Conservation (phyloP, 192 early-diverging fungal species). For the Endogone sp. region DNA sequence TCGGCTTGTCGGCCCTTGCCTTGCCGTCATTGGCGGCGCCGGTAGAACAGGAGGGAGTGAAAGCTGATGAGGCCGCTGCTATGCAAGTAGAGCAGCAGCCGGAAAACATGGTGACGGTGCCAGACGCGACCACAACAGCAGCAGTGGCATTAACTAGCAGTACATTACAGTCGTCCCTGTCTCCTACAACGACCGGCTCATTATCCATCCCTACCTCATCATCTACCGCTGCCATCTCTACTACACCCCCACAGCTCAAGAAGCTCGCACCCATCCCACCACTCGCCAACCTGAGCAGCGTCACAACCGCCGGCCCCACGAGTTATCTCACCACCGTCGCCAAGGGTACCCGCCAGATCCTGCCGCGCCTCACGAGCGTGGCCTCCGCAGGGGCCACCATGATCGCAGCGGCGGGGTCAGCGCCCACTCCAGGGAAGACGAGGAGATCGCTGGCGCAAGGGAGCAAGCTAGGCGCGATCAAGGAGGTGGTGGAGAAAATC, state of each 20-base stretch:
- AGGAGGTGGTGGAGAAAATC: background rate
- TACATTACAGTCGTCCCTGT: constrained; percentile 6
- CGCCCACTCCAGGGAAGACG: background rate
- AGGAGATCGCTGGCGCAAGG: background rate
- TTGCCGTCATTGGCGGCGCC: constrained; percentile 5
- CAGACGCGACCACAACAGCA: background rate
- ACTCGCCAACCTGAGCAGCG: background rate
- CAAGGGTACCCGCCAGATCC: constrained; percentile 1
- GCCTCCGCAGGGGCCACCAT: background rate
- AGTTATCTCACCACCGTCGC: background rate
- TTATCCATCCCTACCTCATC: constrained; percentile 18
- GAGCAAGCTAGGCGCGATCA: background rate
- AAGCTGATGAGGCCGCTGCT: background rate
- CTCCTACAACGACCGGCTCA: constrained; percentile 3
- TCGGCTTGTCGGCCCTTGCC: constrained; percentile 13
- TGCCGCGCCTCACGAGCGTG: constrained; percentile 8
- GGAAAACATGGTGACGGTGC: background rate
- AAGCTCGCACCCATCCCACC: background rate
- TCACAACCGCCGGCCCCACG: background rate
- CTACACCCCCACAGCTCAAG: background rate
- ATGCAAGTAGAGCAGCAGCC: too few species aligned
- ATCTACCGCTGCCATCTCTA: constrained; percentile 19
- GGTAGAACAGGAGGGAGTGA: background rate
- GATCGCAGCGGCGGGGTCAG: background rate
- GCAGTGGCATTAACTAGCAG: background rate